phyloP scores from a whole-genome alignment of 768 basidiomycete genomes.

The Macrolepiota fuliginosa region DNA sequence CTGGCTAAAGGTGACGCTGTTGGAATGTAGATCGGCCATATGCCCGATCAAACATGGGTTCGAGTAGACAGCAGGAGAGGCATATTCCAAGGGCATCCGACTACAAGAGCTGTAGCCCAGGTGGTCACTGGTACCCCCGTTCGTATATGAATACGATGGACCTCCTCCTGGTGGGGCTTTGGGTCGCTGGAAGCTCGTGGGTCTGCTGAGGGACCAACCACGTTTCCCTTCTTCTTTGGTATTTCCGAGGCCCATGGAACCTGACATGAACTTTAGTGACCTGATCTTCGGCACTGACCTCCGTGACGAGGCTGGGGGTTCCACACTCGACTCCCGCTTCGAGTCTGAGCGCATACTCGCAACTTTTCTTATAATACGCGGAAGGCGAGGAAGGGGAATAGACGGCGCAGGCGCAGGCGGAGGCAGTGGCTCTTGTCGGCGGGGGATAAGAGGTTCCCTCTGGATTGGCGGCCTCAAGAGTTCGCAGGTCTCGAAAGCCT shows the following conservation, averaged over 20 bases:
- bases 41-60: background rate
- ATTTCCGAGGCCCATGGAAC: conserved; percentile 11
- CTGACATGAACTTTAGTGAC: conserved; percentile 23
- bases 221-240: background rate
- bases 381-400: conserved; percentile 17
- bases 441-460: conserved; percentile 8
- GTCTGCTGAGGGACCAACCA: background rate
- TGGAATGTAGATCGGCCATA: background rate
- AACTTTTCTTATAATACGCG: conserved; percentile 35
- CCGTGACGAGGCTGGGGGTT: conserved; percentile 9
- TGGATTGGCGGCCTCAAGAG: background rate
- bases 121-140: background rate
- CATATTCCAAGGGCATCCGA: background rate
- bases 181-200: background rate
- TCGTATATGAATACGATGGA: background rate
- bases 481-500: background rate
- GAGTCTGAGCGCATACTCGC: conserved; percentile 31
- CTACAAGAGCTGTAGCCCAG: background rate
- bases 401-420: conserved; percentile 7
- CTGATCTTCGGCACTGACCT: conserved; percentile 25
- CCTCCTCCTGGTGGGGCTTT: conserved; percentile 5
- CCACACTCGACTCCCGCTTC: conserved; percentile 10
- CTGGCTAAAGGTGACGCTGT: background rate
- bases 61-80: background rate
- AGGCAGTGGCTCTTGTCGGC: conserved; percentile 3